Percentiles rank a stretch among this genome's conserved stretches.
These are phyloP conservation scores for Gastrolobium villosum DNA, from an alignment of 306 rosid species.

Conservation along the genomic window DNA sequence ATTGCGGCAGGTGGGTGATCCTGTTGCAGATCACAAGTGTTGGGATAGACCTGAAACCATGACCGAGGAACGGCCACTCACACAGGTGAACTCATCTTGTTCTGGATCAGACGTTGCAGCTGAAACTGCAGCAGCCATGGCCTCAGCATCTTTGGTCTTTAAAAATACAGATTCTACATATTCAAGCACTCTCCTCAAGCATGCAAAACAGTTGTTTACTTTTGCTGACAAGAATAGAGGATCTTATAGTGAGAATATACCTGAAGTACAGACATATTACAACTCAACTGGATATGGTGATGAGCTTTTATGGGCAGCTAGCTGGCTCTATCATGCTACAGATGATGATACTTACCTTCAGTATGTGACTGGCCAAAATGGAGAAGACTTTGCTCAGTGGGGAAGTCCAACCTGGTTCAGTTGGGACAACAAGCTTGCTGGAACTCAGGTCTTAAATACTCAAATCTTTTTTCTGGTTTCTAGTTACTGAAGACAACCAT, in stretches of 20 bases:
- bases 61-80: constrained; percentile 73
- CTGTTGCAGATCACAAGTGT: constrained; percentile 78
- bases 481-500: constrained; percentile 25
- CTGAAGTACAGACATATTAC: constrained; percentile 73
- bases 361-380: constrained; percentile 75
- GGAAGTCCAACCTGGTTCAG: constrained; percentile 98
- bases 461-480: constrained; percentile 25
- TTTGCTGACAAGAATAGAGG: constrained; percentile 77
- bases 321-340: constrained; percentile 98
- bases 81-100: constrained; percentile 74
- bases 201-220: constrained; percentile 82
- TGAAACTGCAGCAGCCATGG: constrained; percentile 98
- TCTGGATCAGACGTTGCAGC: constrained; percentile 96
- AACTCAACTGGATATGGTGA: constrained; percentile 95
- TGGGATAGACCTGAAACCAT: constrained; percentile 94
- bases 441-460: constrained; percentile 71
- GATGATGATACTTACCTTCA: constrained; percentile 71
- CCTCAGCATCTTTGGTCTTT: constrained; percentile 97
- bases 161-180: constrained; percentile 65
- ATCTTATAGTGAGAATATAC: constrained; percentile 75
- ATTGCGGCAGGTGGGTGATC: constrained; percentile 85
- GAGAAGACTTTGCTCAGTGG: constrained; percentile 72
- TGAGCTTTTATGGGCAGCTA: constrained; percentile 98
- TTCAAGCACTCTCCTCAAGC: constrained; percentile 81
- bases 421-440: constrained; percentile 98